Percentiles rank a stretch among this genome's conserved stretches.
phyloP scores from a whole-genome alignment of 2,329 filamentous ascomycete genomes.

The Blumeria graminis region DNA sequence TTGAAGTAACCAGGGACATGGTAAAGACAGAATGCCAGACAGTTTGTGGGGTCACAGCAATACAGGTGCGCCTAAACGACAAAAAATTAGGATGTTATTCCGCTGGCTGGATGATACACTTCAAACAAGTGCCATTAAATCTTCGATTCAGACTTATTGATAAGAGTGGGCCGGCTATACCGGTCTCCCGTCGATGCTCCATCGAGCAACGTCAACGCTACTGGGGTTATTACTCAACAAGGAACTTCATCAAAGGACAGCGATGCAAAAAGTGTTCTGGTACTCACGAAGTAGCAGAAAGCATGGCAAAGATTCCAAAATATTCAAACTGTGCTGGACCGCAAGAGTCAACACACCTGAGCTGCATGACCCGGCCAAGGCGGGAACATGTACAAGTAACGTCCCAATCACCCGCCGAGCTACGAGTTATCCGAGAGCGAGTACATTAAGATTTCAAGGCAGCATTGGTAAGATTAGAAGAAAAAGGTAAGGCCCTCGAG shows the following conservation, averaged over 20 bases:
- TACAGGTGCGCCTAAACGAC: background rate
- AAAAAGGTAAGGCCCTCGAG: background rate
- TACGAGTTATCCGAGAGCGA: background rate
- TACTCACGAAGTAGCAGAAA: background rate
- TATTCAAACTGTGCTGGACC: background rate
- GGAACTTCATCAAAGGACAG: background rate
- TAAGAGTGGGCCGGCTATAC: too few relatives aligned
- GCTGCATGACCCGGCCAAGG: background rate
- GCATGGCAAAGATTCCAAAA: background rate
- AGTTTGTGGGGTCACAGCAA: background rate
- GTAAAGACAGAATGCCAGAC: background rate
- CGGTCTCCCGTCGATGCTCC: too few relatives aligned
- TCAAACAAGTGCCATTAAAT: too few relatives aligned
- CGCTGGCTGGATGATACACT: too few relatives aligned
- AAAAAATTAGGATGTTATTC: background rate
- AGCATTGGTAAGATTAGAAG: background rate
- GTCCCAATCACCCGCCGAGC: background rate
- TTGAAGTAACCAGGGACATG: background rate
- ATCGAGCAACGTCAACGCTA: too few relatives aligned
- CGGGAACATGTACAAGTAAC: background rate
- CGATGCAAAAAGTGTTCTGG: background rate
- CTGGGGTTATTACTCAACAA: background rate
- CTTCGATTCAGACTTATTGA: too few relatives aligned
- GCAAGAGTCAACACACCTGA: background rate
- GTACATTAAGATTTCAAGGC: background rate